Base-by-base conservation (phyloP, 2,329 filamentous ascomycete species). In the Emmonsiellopsis sp. region DNA sequence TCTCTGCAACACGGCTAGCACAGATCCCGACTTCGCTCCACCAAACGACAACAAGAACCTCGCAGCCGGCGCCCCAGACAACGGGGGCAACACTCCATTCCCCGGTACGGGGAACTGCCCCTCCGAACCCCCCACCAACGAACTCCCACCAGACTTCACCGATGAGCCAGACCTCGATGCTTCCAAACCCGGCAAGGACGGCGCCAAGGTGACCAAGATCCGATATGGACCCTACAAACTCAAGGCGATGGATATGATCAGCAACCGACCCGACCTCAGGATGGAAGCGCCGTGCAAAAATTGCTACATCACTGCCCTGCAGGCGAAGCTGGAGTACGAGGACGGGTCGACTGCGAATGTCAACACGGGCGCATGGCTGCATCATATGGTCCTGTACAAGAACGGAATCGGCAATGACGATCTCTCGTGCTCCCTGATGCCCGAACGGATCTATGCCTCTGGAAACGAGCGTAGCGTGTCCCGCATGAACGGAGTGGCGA, bases 261-360 rank as follows among this genome's bases (percentile, higher is more conserved):
- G 32, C n/a, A 51, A 51, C 38, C 15, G 49, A 13, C 49, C 38
- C 35, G 49, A 41, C 30, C 37, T 51, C n/a, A 51, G 43, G 9
- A 54, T 55, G 13, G 40, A 50, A 16, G 32, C 54, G 7, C 57
- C 57, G 4, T 59, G 57, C 44, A 35, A 41, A 7, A 51, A 59
- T 42, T 59, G 60, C 50, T 42, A 58, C 35, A 51, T 70, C 42
- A 67, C 65, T 2, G 54, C 52, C 41, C 59, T 64, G 37, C 45
- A 59, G 32, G 59, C 61, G 15, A 59, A 53, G 11, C 58, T 71
- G 8, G 58, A 65, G 51, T 65, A 65, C 54, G 53, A 57, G 2
- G 59, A 69, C 53, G 68, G 67, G 5, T 58, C 59, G 10, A 46
- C 51, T 8, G 68, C 67, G 34, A 67, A 69, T 55, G 58, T 60